Evolutionary conservation across 148 eudicot genomes (phyloP).

Genomic region (Polygonum maritimum): DNA sequence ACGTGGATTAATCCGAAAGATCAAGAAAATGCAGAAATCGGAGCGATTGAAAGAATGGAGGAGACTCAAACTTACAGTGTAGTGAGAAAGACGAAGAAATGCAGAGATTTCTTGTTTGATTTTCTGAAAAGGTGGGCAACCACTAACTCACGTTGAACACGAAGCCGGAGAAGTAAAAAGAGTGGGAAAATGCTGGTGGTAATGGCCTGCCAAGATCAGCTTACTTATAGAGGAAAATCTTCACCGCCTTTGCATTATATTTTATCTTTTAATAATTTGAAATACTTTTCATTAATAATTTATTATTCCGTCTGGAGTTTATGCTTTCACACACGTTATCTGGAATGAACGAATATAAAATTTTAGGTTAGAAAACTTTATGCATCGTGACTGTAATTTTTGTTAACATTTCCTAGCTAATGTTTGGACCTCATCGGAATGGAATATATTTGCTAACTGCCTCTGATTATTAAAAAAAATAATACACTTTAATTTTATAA

Average conservation of each 20-base stretch:
- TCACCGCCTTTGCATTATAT: background rate
- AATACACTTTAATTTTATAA: background rate
- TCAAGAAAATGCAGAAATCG: background rate
- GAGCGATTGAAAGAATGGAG: background rate
- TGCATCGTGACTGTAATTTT: background rate
- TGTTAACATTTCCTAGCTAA: background rate
- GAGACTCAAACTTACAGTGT: background rate
- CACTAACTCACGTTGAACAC: constrained; percentile 9
- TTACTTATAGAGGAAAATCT: background rate
- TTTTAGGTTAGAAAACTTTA: background rate
- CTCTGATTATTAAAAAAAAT: background rate
- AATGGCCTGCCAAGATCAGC: background rate
- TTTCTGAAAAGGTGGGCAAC: background rate
- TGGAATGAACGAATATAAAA: background rate
- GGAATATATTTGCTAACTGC: background rate
- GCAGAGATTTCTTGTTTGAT: background rate
- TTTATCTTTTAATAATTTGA: background rate
- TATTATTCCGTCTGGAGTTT: background rate
- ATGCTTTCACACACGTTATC: background rate
- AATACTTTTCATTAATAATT: background rate
- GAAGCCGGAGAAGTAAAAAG: background rate
- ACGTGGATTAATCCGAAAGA: background rate
- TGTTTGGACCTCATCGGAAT: background rate
- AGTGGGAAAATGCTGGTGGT: constrained; percentile 6
- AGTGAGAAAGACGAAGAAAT: background rate